Base-by-base conservation (phyloP, 805 yeast species). In the Saturnispora dispora region DNA sequence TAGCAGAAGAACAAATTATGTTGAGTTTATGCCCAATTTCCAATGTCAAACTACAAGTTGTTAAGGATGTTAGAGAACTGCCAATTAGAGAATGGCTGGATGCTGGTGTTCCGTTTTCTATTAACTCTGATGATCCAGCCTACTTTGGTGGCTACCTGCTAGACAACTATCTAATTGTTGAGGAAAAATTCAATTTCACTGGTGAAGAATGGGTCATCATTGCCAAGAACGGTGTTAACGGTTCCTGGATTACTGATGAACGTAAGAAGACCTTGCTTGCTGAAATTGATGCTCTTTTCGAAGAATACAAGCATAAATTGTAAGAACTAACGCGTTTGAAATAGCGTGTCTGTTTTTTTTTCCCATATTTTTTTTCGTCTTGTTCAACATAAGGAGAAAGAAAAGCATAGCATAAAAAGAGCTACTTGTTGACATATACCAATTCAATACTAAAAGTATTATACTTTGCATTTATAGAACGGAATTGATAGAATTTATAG, bases 81-180 rank as follows among this genome's bases (percentile, higher is more conserved):
- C 95, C 95, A 45, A 72, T 86, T 55, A 71, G 72, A 47, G 67
- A 71, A 58, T 78, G 83, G 57, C 65, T 87, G 47, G 85, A 82
- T 8, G 70, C 72, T 30, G 73, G 76, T 55, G 83, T 85, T 22
- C 83, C 88, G 27, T 83, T 87, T 65, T 81, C 88, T 42, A 72
- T 86, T 63, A 87, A 87, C 66, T 80, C 86, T 3, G 88, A 83
- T 62, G 89, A 83, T 62, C 89, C 89, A 39, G 86, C 93, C 3
- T 86, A 86, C 64, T 86, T 86, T 62, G 91, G 91, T 46, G 91
- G 88, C n/a, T 85, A 85, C 66, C 79, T 85, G 57, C 69, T 86
- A 57, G 91, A 86, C 62, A 86, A 85, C 66, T 86, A 85, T 65
- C 62, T 76, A 30, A 77, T 76, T 36, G 86, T 85, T 28, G 85